Base-by-base conservation (phyloP, 768 basidiomycete genomes). In the Panaeolus papilionaceus region DNA sequence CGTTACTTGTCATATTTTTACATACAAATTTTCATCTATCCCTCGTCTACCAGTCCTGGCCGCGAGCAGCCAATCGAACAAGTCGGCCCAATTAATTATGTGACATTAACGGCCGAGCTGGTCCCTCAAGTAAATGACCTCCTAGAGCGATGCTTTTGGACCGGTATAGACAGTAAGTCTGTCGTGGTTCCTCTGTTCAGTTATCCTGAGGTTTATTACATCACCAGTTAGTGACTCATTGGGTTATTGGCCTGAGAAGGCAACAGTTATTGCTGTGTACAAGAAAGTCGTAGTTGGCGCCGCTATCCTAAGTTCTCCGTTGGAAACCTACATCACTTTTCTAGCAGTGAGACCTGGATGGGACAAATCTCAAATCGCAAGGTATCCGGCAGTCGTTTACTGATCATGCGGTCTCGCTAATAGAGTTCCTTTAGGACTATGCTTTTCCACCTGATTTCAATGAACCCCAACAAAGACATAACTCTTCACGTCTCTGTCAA, bases 311-410 rank as follows among this genome's bases (percentile, higher is more conserved):
- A 92, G 89, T 75, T 93, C 91, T 26, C 93, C 93, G 0, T 85
- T 85, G 62, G 91, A 93, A 75, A 89, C 91, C 3, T 95, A 95
- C 72, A 92, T 95, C 64, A 93, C 92, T 20, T 95, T 93, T 69
- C 82, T 95, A 16, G 90, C 84, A 44, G 93, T 95, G 62, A 89
- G 85, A 71, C 82, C 89, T 18, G 92, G 93, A 10, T 95, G 93
- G 93, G 91, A 94, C 65, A 91, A 90, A 71, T 82, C 88, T 3
- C 87, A 90, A 66, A 91, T 95, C 66, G 93, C 92, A 38, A 90
- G 90, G 93, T 92, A 71, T 54, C 61, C 8, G 58, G 20, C 20
- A 33, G 68, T 71, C 47, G 38, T 54, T 62, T 68, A 44, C 12
- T 23, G 10, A 28, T 5, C 28, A 69, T 64, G 47, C 14, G 20